Conservation (phyloP, 2,329 filamentous ascomycete species). For the Pseudogymnoascus sp. region DNA sequence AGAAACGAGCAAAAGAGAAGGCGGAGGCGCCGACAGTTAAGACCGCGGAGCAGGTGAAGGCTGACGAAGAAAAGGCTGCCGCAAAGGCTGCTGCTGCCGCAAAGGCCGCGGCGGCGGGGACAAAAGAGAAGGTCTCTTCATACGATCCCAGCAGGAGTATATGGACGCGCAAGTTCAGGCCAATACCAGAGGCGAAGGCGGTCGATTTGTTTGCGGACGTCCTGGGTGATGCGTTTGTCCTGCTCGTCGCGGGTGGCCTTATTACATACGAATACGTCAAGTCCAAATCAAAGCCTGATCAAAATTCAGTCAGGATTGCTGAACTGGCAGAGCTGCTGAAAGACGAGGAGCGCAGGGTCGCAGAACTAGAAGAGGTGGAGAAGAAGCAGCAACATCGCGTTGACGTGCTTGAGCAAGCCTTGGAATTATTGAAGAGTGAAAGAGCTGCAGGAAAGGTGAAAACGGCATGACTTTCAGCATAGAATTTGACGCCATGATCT, state of each 20-base stretch:
- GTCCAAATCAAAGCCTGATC: conserved; percentile 51
- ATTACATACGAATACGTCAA: conserved; percentile 56
- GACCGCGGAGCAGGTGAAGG: conserved; percentile 51
- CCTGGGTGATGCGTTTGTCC: conserved; percentile 54
- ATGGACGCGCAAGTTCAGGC: conserved; percentile 54
- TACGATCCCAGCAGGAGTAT: conserved; percentile 36
- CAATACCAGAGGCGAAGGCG: conserved; percentile 56
- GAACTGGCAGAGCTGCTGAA: conserved; percentile 45
- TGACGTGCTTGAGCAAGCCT: conserved; percentile 24
- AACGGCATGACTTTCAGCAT: not conserved
- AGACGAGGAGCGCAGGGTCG: conserved; percentile 42
- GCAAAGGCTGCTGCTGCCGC: conserved; percentile 31
- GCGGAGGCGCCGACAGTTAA: conserved; percentile 57
- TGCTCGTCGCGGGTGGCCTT: conserved; percentile 47
- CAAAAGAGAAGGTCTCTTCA: conserved; percentile 13
- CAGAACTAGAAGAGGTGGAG: conserved; percentile 44
- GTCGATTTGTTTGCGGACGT: conserved; percentile 61
- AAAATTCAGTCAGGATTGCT: conserved; percentile 44
- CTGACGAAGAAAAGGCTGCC: conserved; percentile 40
- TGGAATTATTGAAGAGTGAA: conserved; percentile 22
- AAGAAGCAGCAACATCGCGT: conserved; percentile 22
- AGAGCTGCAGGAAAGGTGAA: conserved; percentile 18
- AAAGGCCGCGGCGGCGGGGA: conserved; percentile 24
- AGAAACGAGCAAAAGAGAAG: conserved; percentile 51
- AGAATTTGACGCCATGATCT: not conserved